A percentile compares a stretch with the other conserved stretches of the same genome.
Evolutionary conservation across 768 basidiomycete species (phyloP).

Genomic region (Kwoniella dejecticola): DNA sequence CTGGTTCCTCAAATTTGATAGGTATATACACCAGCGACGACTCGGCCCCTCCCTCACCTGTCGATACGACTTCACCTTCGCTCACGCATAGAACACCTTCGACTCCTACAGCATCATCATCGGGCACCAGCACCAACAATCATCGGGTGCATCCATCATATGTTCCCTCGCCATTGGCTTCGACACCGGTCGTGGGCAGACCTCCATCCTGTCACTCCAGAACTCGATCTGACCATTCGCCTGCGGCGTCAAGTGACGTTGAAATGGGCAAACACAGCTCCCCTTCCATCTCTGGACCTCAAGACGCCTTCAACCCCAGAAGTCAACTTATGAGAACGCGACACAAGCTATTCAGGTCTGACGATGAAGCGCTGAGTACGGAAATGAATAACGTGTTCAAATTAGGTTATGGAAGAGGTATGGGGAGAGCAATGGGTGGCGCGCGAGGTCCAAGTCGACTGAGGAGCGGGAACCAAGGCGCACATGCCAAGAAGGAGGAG

Average conservation of each 20-base stretch:
- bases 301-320: conserved; percentile 12
- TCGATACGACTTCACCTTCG: not conserved
- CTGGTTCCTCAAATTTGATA: conserved; percentile 12
- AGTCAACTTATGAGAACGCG: conserved; percentile 12
- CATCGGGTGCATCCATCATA: conserved; percentile 1
- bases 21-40: conserved; percentile 11
- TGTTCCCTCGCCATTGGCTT: conserved; percentile 14
- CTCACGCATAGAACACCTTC: not conserved
- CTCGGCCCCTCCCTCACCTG: conserved; percentile 5
- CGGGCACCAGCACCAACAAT: too few species aligned
- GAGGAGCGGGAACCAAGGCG: not conserved
- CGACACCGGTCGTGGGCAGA: conserved; percentile 1
- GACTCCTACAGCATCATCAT: not conserved
- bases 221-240: conserved; percentile 1
- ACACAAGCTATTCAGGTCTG: conserved; percentile 13
- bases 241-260: too few species aligned
- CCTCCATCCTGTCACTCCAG: not conserved
- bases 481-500: not conserved
- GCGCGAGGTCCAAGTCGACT: conserved; percentile 20
- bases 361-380: conserved; percentile 12
- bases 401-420: conserved; percentile 17
- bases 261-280: too few species aligned
- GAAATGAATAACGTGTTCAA: conserved; percentile 21
- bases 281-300: too few species aligned
- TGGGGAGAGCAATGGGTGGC: conserved; percentile 8